Evolutionary conservation across 208 protist species (phyloP).

Genomic region (Trypanosoma conorhini): DNA sequence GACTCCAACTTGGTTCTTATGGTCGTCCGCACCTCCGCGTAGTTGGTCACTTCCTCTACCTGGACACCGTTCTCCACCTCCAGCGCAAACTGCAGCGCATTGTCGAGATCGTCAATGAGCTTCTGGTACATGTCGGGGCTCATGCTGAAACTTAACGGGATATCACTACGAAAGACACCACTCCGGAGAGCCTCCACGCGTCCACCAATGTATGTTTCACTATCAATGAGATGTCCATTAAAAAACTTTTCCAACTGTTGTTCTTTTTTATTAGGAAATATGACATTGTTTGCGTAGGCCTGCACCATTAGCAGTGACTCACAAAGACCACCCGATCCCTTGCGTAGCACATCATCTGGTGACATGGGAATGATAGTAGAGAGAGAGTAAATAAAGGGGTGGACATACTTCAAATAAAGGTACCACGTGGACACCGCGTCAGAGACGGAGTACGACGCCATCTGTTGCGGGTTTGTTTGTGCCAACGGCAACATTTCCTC

Average conservation of each 20-base stretch:
- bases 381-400: conserved; percentile 99
- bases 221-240: conserved; percentile 98
- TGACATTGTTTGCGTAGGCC: conserved; percentile 97
- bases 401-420: conserved; percentile 99
- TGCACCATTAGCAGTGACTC: conserved; percentile 99
- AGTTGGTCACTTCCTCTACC: conserved; percentile 94
- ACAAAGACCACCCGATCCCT: conserved; percentile 99
- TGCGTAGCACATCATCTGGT: conserved; percentile 98
- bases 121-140: conserved; percentile 91
- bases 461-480: conserved; percentile 92
- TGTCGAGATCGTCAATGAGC: conserved; percentile 95
- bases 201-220: conserved; percentile 99
- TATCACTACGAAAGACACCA: conserved; percentile 98
- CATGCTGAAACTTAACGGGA: conserved; percentile 95
- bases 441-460: conserved; percentile 99
- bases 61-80: conserved; percentile 86
- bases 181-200: conserved; percentile 95
- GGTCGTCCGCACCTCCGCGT: conserved; percentile 77
- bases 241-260: conserved; percentile 90
- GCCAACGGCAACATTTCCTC: conserved; percentile 99
- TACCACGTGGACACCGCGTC: conserved; percentile 99
- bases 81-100: conserved; percentile 90
- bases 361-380: conserved; percentile 99
- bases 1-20: conserved; percentile 79
- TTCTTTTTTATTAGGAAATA: conserved; percentile 99